Conservation (phyloP, 345 rosid species). For the Camelina hispida region DNA sequence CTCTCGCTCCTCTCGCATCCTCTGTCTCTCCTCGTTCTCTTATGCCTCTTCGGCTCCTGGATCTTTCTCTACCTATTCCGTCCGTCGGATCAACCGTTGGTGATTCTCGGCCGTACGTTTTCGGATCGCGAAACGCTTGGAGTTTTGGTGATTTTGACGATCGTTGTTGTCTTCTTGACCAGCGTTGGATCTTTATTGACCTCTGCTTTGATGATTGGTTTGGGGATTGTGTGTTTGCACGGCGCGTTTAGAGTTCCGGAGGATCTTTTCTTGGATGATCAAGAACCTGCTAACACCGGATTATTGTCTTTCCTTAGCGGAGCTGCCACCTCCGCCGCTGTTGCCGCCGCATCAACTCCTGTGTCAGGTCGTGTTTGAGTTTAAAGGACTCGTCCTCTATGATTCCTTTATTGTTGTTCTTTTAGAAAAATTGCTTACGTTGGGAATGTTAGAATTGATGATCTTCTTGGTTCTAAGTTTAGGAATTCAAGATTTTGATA, state of each 20-base stretch:
- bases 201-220: constrained; percentile 65
- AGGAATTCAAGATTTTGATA: constrained; percentile 5
- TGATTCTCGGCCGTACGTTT: constrained; percentile 64
- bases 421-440: neutral
- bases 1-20: constrained; percentile 76
- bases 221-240: constrained; percentile 69
- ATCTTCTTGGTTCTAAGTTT: neutral
- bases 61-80: constrained; percentile 69
- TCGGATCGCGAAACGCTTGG: constrained; percentile 82
- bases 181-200: constrained; percentile 77
- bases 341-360: constrained; percentile 63
- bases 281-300: constrained; percentile 63
- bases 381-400: neutral
- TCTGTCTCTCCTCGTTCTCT: constrained; percentile 66
- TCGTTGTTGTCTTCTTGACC: constrained; percentile 71
- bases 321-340: constrained; percentile 68
- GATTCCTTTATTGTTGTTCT: neutral
- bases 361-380: constrained; percentile 50
- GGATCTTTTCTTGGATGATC: constrained; percentile 81
- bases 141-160: constrained; percentile 54
- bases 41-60: constrained; percentile 69
- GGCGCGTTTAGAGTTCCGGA: constrained; percentile 88
- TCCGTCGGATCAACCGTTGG: constrained; percentile 73
- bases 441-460: constrained; percentile 26
- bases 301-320: constrained; percentile 70